Conservation (phyloP, 1,139 yeast genomes). For the Suhomyces bokatorum region DNA sequence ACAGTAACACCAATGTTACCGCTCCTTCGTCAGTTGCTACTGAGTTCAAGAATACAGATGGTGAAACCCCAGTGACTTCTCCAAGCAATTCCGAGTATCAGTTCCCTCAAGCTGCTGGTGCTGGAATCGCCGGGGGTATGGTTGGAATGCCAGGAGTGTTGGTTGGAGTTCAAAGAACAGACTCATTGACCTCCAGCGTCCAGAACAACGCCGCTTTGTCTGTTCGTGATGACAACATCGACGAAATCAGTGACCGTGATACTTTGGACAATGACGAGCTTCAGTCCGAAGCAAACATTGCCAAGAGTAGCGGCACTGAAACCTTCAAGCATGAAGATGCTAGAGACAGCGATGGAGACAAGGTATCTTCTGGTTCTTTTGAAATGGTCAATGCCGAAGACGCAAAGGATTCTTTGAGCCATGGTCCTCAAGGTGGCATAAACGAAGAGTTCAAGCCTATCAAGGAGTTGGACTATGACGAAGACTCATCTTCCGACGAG, state of each 20-base stretch:
- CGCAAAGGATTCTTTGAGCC: conserved; percentile 20
- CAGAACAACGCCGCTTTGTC: conserved; percentile 91
- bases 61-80: conserved; percentile 58
- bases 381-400: conserved; percentile 56
- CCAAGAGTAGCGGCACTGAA: conserved; percentile 21
- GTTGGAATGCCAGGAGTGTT: conserved; percentile 51
- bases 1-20: conserved; percentile 28
- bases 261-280: conserved; percentile 41
- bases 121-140: conserved; percentile 41
- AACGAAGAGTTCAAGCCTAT: conserved; percentile 72
- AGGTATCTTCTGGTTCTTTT: conserved; percentile 41
- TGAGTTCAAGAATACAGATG: conserved; percentile 31
- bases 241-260: conserved; percentile 61
- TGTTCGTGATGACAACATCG: conserved; percentile 71
- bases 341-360: conserved; percentile 41
- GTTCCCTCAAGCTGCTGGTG: conserved; percentile 47
- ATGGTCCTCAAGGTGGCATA: conserved; percentile 3
- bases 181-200: conserved; percentile 84
- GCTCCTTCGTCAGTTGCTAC: conserved; percentile 41
- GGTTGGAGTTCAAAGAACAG: conserved; percentile 58
- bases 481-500: conserved; percentile 45
- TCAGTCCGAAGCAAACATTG: conserved; percentile 18
- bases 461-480: conserved; percentile 61
- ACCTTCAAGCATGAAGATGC: conserved; percentile 19
- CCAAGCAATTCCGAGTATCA: conserved; percentile 56